Percentiles rank a stretch among this genome's conserved stretches.
Conservation (phyloP, 2,329 filamentous ascomycete genomes). For the Penicillium sp. region DNA sequence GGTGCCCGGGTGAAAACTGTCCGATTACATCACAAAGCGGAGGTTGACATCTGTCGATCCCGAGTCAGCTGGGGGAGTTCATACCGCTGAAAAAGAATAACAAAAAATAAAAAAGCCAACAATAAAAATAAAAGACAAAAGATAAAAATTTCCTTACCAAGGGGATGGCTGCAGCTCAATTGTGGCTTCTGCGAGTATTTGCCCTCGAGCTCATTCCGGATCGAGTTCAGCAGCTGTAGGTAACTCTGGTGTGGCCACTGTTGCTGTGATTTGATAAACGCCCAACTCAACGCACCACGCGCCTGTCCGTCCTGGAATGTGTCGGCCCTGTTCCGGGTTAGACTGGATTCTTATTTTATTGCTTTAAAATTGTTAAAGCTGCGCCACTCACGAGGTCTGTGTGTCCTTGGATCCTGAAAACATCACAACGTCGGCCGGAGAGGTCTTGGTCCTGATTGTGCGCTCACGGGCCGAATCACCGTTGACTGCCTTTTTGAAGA, state of each 20-base stretch:
- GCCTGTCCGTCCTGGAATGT: slow-evolving; percentile 80
- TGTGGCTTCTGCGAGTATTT: slow-evolving; percentile 95
- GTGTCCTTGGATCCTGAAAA: slow-evolving; percentile 94
- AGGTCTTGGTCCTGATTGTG: slow-evolving; percentile 80
- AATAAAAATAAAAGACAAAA: slow-evolving; percentile 14
- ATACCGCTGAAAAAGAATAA: slow-evolving; percentile 11
- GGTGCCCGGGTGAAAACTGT: background rate
- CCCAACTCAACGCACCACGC: slow-evolving; percentile 94
- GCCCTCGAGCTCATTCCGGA: slow-evolving; percentile 74
- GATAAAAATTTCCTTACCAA: slow-evolving; percentile 59
- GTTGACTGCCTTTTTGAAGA: slow-evolving; percentile 77
- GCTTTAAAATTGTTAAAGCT: background rate
- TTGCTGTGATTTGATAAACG: slow-evolving; percentile 80
- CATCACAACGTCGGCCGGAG: slow-evolving; percentile 91
- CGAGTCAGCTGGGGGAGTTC: slow-evolving; percentile 8
- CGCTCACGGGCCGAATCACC: slow-evolving; percentile 71
- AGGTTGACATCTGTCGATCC: slow-evolving; percentile 50
- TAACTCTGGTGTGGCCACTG: slow-evolving; percentile 92
- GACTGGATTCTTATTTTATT: background rate
- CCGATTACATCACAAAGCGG: slow-evolving; percentile 55
- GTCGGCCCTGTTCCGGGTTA: slow-evolving; percentile 57
- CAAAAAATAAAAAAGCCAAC: background rate
- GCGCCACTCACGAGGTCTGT: slow-evolving; percentile 54
- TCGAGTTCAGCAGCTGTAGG: slow-evolving; percentile 83
- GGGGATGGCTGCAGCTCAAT: slow-evolving; percentile 86